These are phyloP conservation scores for Fusarium hostae DNA, from an alignment of 2,329 filamentous ascomycete genomes.

Conservation along the genomic window DNA sequence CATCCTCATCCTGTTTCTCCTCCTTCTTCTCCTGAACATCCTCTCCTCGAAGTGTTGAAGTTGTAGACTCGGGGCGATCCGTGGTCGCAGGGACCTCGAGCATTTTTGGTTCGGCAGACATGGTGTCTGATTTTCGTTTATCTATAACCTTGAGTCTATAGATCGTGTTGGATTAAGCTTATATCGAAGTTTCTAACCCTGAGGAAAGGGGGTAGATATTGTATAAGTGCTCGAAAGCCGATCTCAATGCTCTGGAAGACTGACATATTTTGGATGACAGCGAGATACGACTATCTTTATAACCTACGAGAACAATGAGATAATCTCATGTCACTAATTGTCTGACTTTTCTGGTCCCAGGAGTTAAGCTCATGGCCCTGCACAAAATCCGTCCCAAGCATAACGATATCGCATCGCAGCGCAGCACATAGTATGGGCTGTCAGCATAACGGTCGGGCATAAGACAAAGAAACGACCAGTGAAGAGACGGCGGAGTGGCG, in stretches of 20 bases:
- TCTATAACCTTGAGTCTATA: not conserved
- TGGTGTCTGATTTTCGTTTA: constrained; percentile 3
- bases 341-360: constrained; percentile 24
- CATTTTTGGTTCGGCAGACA: constrained; percentile 25
- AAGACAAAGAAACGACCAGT: constrained; percentile 1
- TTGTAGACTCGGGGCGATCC: constrained; percentile 43
- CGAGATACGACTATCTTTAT: constrained; percentile 37
- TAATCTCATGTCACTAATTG: constrained; percentile 6
- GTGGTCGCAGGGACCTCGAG: constrained; percentile 40
- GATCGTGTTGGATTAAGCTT: constrained; percentile 24
- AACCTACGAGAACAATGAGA: constrained; percentile 8
- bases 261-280: constrained; percentile 9
- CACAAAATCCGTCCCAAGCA: constrained; percentile 38
- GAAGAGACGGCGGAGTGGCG: constrained; percentile 31
- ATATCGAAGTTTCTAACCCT: constrained; percentile 1
- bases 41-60: constrained; percentile 47
- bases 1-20: constrained; percentile 36
- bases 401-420: constrained; percentile 10
- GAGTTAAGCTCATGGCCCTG: constrained; percentile 31
- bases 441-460: constrained; percentile 39
- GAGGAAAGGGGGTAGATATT: not conserved
- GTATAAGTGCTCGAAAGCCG: constrained; percentile 16
- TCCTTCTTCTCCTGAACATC: constrained; percentile 46
- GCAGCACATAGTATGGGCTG: constrained; percentile 3
- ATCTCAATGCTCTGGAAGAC: constrained; percentile 12